These are phyloP conservation scores for Ceratocystiopsis brevicomis DNA, from an alignment of 2,329 filamentous ascomycete genomes.

Conservation along the genomic window DNA sequence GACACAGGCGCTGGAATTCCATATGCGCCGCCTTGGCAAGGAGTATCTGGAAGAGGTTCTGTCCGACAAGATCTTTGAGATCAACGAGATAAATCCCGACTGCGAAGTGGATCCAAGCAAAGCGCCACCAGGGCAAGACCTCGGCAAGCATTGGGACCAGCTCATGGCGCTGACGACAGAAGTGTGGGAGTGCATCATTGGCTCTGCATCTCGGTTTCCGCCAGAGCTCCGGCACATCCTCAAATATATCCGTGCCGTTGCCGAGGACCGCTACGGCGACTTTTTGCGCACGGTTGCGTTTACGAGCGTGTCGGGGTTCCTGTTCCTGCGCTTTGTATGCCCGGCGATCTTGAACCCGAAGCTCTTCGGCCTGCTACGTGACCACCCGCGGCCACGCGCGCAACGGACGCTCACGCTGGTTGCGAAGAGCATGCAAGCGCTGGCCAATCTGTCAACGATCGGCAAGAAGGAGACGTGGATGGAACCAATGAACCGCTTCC, in stretches of 20 bases:
- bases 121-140: conserved; percentile 44
- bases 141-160: conserved; percentile 66
- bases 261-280: conserved; percentile 85
- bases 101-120: conserved; percentile 91
- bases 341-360: conserved; percentile 93
- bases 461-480: conserved; percentile 96
- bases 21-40: conserved; percentile 86
- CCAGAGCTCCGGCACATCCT: conserved; percentile 69
- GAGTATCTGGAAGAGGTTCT: conserved; percentile 82
- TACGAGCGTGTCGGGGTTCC: conserved; percentile 84
- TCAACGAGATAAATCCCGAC: conserved; percentile 76
- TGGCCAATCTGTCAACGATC: conserved; percentile 80
- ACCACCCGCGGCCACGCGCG: conserved; percentile 65
- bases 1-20: conserved; percentile 81
- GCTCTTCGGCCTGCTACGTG: conserved; percentile 65
- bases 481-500: conserved; percentile 91
- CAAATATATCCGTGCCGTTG: conserved; percentile 78
- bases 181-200: conserved; percentile 67
- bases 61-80: conserved; percentile 68
- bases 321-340: conserved; percentile 89
- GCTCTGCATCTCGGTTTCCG: conserved; percentile 57
- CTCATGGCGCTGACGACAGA: conserved; percentile 61
- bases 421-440: conserved; percentile 75
- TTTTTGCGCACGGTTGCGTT: conserved; percentile 79
- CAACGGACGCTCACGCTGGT: conserved; percentile 82